These are phyloP conservation scores for Paspalum notatum DNA, from an alignment of 176 grass and related monocot species.

Conservation along the genomic window DNA sequence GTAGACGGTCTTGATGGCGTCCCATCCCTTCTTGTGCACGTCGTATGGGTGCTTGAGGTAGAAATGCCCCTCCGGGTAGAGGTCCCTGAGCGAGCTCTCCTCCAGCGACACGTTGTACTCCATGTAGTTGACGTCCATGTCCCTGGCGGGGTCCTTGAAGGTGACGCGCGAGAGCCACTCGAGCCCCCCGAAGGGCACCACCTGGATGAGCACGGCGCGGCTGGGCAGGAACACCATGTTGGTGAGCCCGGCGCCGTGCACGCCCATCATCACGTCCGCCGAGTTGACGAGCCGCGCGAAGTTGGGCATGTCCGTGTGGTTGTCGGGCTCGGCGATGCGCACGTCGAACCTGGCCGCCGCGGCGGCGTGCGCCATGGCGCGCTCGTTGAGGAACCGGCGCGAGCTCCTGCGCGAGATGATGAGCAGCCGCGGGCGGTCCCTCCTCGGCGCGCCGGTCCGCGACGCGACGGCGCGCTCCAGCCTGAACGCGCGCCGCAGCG, in stretches of 20 bases:
- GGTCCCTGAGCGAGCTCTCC: conserved; percentile 66
- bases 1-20: conserved; percentile 49
- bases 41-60: conserved; percentile 58
- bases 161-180: conserved; percentile 49
- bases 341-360: conserved; percentile 62
- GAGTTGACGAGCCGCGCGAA: conserved; percentile 72
- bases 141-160: conserved; percentile 53
- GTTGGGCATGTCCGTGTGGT: conserved; percentile 47
- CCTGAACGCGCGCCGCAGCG: conserved; percentile 62
- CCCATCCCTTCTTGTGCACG: conserved; percentile 61
- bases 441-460: conserved; percentile 34
- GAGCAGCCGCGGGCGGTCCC: conserved; percentile 51
- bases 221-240: conserved; percentile 79
- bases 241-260: conserved; percentile 71
- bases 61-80: conserved; percentile 62
- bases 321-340: conserved; percentile 58
- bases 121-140: conserved; percentile 66
- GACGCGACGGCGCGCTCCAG: conserved; percentile 67
- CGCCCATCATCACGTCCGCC: conserved; percentile 72
- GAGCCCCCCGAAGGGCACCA: conserved; percentile 63
- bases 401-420: conserved; percentile 77
- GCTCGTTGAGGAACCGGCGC: conserved; percentile 57
- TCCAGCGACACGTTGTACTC: conserved; percentile 71
- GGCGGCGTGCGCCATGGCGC: conserved; percentile 61
- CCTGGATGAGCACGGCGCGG: conserved; percentile 66